A percentile compares a stretch with the other conserved stretches of the same genome.
Conservation (phyloP, 805 yeast species). For the Candida ovalis region DNA sequence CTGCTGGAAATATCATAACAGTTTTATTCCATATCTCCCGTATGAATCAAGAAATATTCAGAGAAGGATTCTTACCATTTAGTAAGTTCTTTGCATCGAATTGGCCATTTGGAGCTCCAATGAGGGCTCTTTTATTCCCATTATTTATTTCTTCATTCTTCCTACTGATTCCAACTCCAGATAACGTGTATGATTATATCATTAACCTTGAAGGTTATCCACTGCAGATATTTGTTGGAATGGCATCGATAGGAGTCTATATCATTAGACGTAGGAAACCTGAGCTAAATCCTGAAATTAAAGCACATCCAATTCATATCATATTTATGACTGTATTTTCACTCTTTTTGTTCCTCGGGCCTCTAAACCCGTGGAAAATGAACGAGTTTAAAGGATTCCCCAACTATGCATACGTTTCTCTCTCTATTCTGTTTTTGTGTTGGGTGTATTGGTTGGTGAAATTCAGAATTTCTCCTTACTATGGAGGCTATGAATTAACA, state of each 20-base stretch:
- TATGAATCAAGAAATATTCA: slow-evolving; percentile 52
- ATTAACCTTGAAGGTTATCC: slow-evolving; percentile 52
- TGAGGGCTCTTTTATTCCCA: slow-evolving; percentile 43
- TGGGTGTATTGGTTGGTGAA: slow-evolving; percentile 51
- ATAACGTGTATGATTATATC: slow-evolving; percentile 48
- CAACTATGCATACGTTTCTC: slow-evolving; percentile 45
- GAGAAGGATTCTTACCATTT: slow-evolving; percentile 52
- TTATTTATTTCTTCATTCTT: slow-evolving; percentile 38
- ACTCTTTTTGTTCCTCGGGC: slow-evolving; percentile 47
- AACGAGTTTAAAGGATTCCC: slow-evolving; percentile 39
- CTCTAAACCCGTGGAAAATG: slow-evolving; percentile 39
- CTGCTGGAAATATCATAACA: slow-evolving; percentile 55
- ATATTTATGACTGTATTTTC: slow-evolving; percentile 42
- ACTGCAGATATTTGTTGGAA: slow-evolving; percentile 43
- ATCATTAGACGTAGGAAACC: slow-evolving; percentile 51
- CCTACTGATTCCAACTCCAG: slow-evolving; percentile 41
- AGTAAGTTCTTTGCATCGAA: slow-evolving; percentile 50
- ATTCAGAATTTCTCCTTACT: slow-evolving; percentile 44
- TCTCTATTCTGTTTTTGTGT: slow-evolving; percentile 40
- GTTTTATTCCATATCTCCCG: slow-evolving; percentile 51
- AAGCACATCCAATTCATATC: slow-evolving; percentile 48
- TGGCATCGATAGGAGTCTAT: slow-evolving; percentile 55
- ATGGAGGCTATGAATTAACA: slow-evolving; percentile 42
- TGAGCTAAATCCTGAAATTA: slow-evolving; percentile 45
- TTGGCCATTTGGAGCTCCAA: slow-evolving; percentile 51